Evolutionary conservation across 2,329 filamentous ascomycete genomes (phyloP).

Genomic region (Penicillium fuscoglaucum): DNA sequence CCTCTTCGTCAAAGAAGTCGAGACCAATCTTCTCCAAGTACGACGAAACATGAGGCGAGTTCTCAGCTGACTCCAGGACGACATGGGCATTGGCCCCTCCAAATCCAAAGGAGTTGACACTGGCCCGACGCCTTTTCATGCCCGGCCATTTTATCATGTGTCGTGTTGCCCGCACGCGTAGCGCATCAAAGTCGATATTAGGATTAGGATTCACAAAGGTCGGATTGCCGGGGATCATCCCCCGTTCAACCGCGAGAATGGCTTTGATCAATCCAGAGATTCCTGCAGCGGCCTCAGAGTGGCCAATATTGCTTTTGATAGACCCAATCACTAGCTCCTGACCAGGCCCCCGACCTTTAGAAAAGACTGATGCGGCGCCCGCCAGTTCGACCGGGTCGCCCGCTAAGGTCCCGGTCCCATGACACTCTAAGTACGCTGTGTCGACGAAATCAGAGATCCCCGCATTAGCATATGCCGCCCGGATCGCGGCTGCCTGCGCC

Average conservation of each 20-base stretch:
- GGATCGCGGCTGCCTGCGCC: constrained; percentile 31
- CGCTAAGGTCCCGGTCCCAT: not conserved
- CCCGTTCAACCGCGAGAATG: not conserved
- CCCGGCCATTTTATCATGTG: not conserved
- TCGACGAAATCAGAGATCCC: constrained; percentile 16
- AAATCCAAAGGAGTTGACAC: constrained; percentile 25
- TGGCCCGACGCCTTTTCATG: constrained; percentile 1
- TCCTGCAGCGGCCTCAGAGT: not conserved
- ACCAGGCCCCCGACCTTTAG: not conserved
- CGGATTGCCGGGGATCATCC: not conserved
- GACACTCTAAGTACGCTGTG: not conserved
- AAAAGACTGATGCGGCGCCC: not conserved
- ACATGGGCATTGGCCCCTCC: constrained; percentile 17
- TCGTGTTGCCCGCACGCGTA: not conserved
- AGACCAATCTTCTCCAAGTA: too few species aligned
- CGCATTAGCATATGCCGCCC: constrained; percentile 22
- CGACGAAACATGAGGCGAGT: too few species aligned
- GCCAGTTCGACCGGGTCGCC: not conserved
- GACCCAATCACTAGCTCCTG: not conserved
- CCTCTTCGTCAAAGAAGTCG: not conserved
- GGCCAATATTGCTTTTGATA: not conserved
- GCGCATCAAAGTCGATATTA: not conserved
- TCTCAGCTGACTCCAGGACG: constrained; percentile 7
- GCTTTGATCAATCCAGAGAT: not conserved
- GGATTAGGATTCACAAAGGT: not conserved